Base-by-base conservation (phyloP, 164 flowering plant genomes). In the Nymphaea colorata region DNA sequence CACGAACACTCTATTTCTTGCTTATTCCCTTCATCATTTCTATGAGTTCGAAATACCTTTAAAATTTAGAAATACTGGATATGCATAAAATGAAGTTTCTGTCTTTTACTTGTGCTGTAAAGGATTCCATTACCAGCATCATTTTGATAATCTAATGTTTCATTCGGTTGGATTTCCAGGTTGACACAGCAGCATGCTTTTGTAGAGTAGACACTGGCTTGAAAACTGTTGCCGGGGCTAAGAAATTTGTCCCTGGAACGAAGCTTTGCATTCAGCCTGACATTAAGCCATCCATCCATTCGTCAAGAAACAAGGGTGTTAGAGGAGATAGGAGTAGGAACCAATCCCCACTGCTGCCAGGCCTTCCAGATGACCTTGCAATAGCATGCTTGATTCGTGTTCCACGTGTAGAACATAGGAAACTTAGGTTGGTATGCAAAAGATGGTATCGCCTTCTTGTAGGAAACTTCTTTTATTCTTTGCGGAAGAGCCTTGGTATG, bases 301-400 rank as follows among this genome's bases (percentile, higher is more conserved):
- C 93, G 8, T 61, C 55, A 6, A 47, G 55, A 47, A 47, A 47
- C 55, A 47, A 14, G 55, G 55, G 55, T 47, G 55, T 47, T 6
- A 14, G 55, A 47, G 55, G 85, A 69, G 98, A 93, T 70, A 82
- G 91, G 74, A 79, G 75, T 45, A 73, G 96, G 55, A 55, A 78
- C 62, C 97, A 89, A 77, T 77, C 96, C 6, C 98, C 98, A 6
- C 92, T 93, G 65, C 75, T 93, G 43, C 97, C 98, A 53, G 97
- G 97, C 63, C 91, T 93, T 62, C 98, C 97, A 44, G 97, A 93
- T 78, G 98, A 93, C 81, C 96, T 93, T 72, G 98, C 97, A 17
- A 85, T 93, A 73, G 96, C 93, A 68, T 93, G 98, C 77, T 81
- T 93, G 57, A 84, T 90, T 14, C 84, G 98, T 55, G 98, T 93